Evolutionary conservation across 768 basidiomycete species (phyloP).

Genomic region (Agrocybe pediades): DNA sequence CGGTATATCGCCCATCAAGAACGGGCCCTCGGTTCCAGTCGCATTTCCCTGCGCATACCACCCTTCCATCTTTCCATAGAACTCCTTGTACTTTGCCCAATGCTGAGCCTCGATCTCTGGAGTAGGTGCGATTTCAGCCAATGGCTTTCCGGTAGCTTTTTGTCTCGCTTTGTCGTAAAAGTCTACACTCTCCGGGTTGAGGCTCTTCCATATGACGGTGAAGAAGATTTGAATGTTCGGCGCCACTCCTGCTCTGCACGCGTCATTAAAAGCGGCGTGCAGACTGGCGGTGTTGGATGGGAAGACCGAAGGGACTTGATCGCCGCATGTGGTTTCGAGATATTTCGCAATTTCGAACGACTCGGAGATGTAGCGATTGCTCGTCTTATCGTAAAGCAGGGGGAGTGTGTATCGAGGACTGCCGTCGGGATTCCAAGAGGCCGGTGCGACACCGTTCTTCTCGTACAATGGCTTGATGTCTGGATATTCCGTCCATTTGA

Average conservation of each 20-base stretch:
- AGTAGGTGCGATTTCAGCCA: neutral
- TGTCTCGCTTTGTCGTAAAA: neutral
- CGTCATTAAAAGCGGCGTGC: neutral
- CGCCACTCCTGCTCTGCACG: neutral
- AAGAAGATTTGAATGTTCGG: neutral
- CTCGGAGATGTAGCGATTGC: conserved; percentile 36
- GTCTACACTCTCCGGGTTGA: neutral
- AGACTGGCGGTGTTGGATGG: neutral
- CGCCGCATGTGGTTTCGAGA: neutral
- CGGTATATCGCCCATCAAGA: conserved; percentile 30
- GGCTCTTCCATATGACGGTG: neutral
- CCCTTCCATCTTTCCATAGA: neutral
- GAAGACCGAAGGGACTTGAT: neutral
- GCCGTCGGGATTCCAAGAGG: conserved; percentile 29
- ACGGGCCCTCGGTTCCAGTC: too few relatives aligned
- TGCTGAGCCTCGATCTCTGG: neutral
- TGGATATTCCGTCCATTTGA: conserved; percentile 52
- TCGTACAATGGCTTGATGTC: conserved; percentile 39
- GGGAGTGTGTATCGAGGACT: conserved; percentile 42
- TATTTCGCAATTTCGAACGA: conserved; percentile 21
- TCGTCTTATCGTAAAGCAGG: conserved; percentile 46
- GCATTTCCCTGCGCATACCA: neutral
- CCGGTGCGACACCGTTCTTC: conserved; percentile 33
- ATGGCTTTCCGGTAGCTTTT: neutral
- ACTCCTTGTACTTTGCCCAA: neutral